phyloP scores from a whole-genome alignment of 164 flowering plant species.

The Vitis amurensis region DNA sequence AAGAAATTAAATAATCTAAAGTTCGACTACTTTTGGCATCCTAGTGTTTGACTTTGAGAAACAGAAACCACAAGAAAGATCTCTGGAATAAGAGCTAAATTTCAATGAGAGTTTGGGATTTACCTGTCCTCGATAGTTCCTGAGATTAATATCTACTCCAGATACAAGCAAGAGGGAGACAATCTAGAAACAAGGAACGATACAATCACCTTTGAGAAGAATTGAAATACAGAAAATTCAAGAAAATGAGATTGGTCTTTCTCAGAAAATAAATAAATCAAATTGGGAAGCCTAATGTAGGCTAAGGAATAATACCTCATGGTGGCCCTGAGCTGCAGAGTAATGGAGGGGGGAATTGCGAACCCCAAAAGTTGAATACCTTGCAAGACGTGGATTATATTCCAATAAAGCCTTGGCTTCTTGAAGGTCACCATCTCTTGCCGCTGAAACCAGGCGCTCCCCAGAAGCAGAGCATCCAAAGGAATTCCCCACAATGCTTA shows the following conservation, averaged over 20 bases:
- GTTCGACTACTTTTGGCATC: too few relatives aligned
- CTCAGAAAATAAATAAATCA: not conserved
- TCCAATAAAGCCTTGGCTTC: conserved; percentile 93
- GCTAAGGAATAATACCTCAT: conserved; percentile 64
- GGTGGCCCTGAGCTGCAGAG: conserved; percentile 95
- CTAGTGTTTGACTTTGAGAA: too few relatives aligned
- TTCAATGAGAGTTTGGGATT: conserved; percentile 6
- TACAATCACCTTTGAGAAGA: not conserved
- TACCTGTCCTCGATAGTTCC: conserved; percentile 97
- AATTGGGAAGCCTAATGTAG: not conserved
- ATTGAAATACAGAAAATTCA: not conserved
- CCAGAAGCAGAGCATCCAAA: conserved; percentile 98
- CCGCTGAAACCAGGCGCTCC: conserved; percentile 93
- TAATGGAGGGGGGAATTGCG: conserved; percentile 96
- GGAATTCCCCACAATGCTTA: conserved; percentile 80
- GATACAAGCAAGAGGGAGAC: conserved; percentile 81
- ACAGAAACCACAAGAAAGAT: too few relatives aligned
- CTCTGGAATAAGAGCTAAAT: not conserved
- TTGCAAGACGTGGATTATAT: conserved; percentile 83
- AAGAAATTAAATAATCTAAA: not conserved
- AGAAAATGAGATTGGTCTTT: not conserved
- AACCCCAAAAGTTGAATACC: conserved; percentile 92
- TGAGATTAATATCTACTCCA: conserved; percentile 87
- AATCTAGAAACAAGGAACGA: conserved; percentile 43
- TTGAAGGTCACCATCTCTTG: conserved; percentile 94